Base-by-base conservation (phyloP, 2,329 filamentous ascomycete species). In the Aspergillus ochraceus region DNA sequence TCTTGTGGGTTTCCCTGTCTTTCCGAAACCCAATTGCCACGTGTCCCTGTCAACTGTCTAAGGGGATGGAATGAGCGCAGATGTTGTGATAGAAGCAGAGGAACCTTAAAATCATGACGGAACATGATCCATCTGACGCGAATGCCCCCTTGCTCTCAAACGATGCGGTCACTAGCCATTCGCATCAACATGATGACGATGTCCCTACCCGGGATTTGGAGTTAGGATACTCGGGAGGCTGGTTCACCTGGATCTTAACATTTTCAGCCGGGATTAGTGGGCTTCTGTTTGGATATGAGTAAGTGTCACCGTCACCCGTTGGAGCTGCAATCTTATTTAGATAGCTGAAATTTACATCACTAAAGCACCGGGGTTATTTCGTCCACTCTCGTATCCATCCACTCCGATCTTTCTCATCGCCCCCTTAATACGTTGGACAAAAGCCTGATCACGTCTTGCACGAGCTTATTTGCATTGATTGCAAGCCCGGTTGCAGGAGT, bases 281-380 rank as follows among this genome's bases (percentile, higher is more conserved):
- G 3, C 72, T 87, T 14, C 71, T 88, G 17, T 88, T 88, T 73
- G 85, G 85, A 58, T 88, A 86, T 68, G 85, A 88, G 82, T 84
- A 76, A 58, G 74, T 60, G 29, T 49, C 20, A 17, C 9, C 11
- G 39, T 24, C 24, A 12, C 45, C 22, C 24, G 12, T 24, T n/a
- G 6, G 20, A 20, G 19, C 26, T 6, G 19, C n/a, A n/a, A 14
- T 17, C 14, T 36, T 39, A 30, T 26, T 3, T 26, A 29, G 11
- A 45, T 32, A 42, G 54, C 60, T 70, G 54, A 69, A 55, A 59
- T 59, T 58, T 57, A 36, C 53, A 24, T 45, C 55, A 60, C 59
- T 66, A 76, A 60, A 79, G 82, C 67, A 87, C 85, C 39, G 85
- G 85, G 39, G 84, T 87, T 17, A 86, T 87, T 57, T 86, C 83